Percentiles rank a stretch among this genome's conserved stretches.
These are phyloP conservation scores for Hyphopichia burtonii DNA, from an alignment of 1,139 yeast genomes.

Conservation along the genomic window DNA sequence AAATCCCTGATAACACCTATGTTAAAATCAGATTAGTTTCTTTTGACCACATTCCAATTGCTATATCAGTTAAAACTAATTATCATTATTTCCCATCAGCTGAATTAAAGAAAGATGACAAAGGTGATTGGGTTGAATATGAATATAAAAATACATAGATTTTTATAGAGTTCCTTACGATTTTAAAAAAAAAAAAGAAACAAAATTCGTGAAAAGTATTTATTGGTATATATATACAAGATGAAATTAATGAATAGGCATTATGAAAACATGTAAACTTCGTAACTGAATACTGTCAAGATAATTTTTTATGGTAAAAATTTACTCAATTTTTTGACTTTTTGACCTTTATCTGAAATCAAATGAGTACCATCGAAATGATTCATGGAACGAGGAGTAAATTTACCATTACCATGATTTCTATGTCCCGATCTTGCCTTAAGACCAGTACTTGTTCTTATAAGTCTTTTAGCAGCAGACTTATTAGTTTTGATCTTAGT, in stretches of 20 bases:
- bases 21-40: conserved; percentile 79
- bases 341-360: conserved; percentile 53
- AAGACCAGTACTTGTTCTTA: conserved; percentile 55
- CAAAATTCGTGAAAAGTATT: background rate
- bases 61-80: conserved; percentile 81
- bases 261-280: background rate
- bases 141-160: conserved; percentile 14
- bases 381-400: conserved; percentile 64
- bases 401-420: conserved; percentile 91
- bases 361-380: conserved; percentile 63
- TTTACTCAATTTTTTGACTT: conserved; percentile 54
- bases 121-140: conserved; percentile 53
- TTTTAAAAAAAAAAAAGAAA: background rate
- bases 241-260: background rate
- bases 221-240: background rate
- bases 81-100: conserved; percentile 89
- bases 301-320: conserved; percentile 4
- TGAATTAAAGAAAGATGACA: conserved; percentile 52
- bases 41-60: conserved; percentile 82
- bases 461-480: conserved; percentile 82
- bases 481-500: conserved; percentile 62
- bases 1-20: conserved; percentile 75
- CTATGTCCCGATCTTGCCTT: conserved; percentile 79
- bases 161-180: background rate
- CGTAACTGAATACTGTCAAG: too few relatives aligned